Percentiles rank a stretch among this genome's conserved stretches.
Conservation (phyloP, 306 rosid species). For the Alnus glutinosa region DNA sequence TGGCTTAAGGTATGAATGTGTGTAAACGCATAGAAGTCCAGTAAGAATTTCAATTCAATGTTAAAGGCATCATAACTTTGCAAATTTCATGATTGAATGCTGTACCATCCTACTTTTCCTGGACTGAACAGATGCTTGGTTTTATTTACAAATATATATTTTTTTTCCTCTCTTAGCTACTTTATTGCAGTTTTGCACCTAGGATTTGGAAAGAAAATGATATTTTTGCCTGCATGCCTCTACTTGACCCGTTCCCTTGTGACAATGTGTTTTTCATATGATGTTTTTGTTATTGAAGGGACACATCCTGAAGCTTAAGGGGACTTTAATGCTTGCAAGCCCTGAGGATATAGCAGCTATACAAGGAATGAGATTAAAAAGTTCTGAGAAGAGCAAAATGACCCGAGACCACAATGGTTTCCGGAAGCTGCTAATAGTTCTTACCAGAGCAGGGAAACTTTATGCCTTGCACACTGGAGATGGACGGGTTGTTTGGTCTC, state of each 20-base stretch:
- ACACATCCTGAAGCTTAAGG: constrained; percentile 90
- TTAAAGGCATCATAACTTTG: constrained; percentile 5
- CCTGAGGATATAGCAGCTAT: constrained; percentile 82
- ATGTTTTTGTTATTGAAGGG: constrained; percentile 60
- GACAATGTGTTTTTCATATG: constrained; percentile 25
- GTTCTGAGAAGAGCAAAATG: constrained; percentile 94
- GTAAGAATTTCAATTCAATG: background rate
- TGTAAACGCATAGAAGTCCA: constrained; percentile 16
- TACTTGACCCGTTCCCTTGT: constrained; percentile 30
- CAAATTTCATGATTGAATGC: constrained; percentile 6
- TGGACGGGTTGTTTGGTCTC: constrained; percentile 92
- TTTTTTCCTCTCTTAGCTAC: background rate
- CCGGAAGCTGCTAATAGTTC: constrained; percentile 82
- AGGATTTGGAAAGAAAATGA: constrained; percentile 19
- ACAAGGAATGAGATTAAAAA: constrained; percentile 80
- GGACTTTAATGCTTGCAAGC: constrained; percentile 94
- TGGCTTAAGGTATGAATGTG: constrained; percentile 80
- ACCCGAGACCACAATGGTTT: constrained; percentile 99
- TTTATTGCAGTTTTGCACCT: constrained; percentile 7
- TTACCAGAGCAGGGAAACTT: constrained; percentile 88
- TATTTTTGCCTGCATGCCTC: constrained; percentile 8
- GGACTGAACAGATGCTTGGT: background rate
- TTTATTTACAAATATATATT: background rate
- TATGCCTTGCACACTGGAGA: constrained; percentile 98
- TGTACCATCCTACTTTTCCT: background rate